phyloP scores from a whole-genome alignment of 2,329 filamentous ascomycete genomes.

The Alternaria conjuncta region DNA sequence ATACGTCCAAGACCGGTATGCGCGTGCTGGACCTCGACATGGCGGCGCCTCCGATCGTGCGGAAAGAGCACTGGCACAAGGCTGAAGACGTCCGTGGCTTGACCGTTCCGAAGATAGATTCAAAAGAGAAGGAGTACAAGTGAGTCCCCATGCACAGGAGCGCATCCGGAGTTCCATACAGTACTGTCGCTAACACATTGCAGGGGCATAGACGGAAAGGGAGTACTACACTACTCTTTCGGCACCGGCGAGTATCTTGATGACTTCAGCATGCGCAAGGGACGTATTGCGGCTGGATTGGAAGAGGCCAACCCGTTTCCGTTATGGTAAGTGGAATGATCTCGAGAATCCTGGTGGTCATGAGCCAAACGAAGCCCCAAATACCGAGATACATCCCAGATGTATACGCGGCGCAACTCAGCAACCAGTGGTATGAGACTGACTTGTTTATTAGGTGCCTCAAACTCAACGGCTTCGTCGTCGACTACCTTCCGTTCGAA shows the following conservation, averaged over 20 bases:
- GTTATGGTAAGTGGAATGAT: constrained; percentile 17
- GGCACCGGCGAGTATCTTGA: constrained; percentile 47
- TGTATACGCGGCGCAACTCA: neutral
- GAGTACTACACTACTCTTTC: constrained; percentile 32
- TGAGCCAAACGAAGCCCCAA: neutral
- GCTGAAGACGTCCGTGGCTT: constrained; percentile 29
- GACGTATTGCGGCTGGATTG: constrained; percentile 33
- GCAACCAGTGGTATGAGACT: neutral
- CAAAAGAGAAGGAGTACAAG: constrained; percentile 31
- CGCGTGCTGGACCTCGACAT: constrained; percentile 37
- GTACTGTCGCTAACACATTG: neutral
- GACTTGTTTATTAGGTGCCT: constrained; percentile 20
- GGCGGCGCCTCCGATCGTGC: constrained; percentile 33
- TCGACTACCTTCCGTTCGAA: constrained; percentile 42
- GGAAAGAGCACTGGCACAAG: constrained; percentile 29
- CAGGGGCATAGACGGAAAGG: constrained; percentile 40
- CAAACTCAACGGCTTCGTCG: constrained; percentile 42
- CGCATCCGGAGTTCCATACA: neutral
- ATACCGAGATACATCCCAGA: neutral
- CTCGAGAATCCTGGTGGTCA: neutral
- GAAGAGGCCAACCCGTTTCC: constrained; percentile 31
- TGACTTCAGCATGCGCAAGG: constrained; percentile 38
- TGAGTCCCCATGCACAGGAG: constrained; percentile 5
- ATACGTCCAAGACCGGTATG: constrained; percentile 26
- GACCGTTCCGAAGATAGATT: constrained; percentile 21